Conservation (phyloP, 352 stramenopile genomes). For the Lagenidium giganteum region DNA sequence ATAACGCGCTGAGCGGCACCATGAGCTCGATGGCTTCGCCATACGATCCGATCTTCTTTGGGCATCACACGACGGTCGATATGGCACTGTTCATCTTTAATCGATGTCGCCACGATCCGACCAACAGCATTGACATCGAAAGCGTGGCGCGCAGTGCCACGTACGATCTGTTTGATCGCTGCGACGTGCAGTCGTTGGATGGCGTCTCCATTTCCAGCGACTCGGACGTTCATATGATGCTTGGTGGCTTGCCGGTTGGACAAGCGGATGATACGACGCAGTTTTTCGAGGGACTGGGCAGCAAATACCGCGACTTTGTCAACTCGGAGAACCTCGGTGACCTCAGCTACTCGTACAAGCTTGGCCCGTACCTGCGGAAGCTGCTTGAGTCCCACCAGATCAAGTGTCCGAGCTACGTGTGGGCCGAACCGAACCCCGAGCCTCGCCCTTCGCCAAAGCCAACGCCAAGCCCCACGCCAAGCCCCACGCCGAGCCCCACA, state of each 20-base stretch:
- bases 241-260: neutral
- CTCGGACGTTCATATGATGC: no score
- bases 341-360: constrained; percentile 1
- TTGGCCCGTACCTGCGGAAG: neutral
- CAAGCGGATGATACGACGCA: neutral
- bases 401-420: constrained; percentile 10
- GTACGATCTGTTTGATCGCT: neutral
- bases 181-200: neutral
- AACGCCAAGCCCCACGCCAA: no score
- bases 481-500: no score
- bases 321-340: neutral
- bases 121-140: neutral
- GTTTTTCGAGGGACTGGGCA: neutral
- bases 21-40: constrained; percentile 1
- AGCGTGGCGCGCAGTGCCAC: neutral
- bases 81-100: neutral
- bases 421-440: no score
- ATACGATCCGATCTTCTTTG: constrained; percentile 2
- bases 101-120: neutral
- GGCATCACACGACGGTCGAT: constrained; percentile 1
- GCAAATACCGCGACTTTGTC: constrained; percentile 4
- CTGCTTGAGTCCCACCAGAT: constrained; percentile 5
- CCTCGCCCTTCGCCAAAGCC: no score
- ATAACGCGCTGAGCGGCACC: neutral
- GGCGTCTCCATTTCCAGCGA: neutral